phyloP scores from a whole-genome alignment of 1,284 basidiomycete species.

The Melampsora americana region DNA sequence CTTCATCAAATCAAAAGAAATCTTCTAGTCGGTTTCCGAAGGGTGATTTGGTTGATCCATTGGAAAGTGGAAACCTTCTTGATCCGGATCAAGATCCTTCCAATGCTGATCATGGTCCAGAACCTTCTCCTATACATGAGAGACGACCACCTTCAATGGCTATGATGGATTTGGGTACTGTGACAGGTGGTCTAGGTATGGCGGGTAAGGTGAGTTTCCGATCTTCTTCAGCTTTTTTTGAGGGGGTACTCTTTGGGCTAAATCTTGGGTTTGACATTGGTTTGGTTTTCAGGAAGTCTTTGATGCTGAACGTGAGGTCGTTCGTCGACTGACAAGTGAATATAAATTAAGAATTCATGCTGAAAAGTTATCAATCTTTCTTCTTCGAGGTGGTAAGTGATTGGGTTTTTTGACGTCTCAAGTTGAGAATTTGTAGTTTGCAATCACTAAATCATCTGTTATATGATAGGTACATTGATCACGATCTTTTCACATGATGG shows the following conservation, averaged over 20 bases:
- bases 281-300: conserved; percentile 22
- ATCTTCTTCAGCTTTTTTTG: not conserved
- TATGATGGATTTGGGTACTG: conserved; percentile 17
- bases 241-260: not conserved
- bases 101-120: not conserved
- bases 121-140: not conserved
- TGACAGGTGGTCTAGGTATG: not conserved
- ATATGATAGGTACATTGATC: conserved; percentile 44
- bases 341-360: conserved; percentile 39
- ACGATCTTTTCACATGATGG: conserved; percentile 45
- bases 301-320: conserved; percentile 33
- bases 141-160: not conserved
- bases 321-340: conserved; percentile 23
- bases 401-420: too few relatives aligned
- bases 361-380: conserved; percentile 41
- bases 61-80: conserved; percentile 12
- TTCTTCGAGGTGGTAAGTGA: conserved; percentile 38
- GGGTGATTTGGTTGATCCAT: not conserved
- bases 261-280: not conserved
- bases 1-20: not conserved
- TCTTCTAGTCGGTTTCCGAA: too few relatives aligned
- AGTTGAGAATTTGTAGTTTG: too few relatives aligned
- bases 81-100: conserved; percentile 15
- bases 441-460: not conserved
- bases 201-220: not conserved